Conservation (phyloP, 306 rosid genomes). For the Alnus glutinosa region DNA sequence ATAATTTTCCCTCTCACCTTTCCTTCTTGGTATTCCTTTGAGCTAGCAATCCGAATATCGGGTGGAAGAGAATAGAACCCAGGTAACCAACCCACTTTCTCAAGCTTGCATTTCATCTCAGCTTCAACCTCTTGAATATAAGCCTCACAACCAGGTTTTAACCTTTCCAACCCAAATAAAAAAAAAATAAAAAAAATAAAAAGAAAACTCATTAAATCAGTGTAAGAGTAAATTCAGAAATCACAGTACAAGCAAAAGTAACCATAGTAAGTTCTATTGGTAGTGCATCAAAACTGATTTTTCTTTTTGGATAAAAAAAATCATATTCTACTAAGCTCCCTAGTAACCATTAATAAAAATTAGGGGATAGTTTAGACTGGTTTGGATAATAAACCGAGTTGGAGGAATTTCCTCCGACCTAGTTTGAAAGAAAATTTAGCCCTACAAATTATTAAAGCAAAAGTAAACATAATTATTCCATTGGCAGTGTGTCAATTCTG, state of each 20-base stretch:
- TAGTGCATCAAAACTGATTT: no score
- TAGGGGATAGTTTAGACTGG: no score
- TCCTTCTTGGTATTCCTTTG: conserved; percentile 69
- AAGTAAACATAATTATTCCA: background rate
- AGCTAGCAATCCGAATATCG: conserved; percentile 61
- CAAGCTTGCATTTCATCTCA: conserved; percentile 60
- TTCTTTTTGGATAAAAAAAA: no score
- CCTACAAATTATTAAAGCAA: no score
- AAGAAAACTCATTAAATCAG: background rate
- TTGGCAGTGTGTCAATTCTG: background rate
- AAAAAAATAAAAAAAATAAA: no score
- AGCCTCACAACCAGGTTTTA: conserved; percentile 76
- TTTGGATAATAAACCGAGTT: no score
- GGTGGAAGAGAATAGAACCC: conserved; percentile 78
- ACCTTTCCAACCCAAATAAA: conserved; percentile 35
- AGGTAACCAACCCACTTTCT: conserved; percentile 65
- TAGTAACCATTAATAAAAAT: no score
- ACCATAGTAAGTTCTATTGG: background rate
- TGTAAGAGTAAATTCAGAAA: background rate
- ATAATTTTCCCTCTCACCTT: conserved; percentile 43
- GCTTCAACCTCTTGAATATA: conserved; percentile 61
- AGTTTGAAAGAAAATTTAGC: no score
- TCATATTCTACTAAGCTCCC: no score
- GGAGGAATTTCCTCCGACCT: no score
- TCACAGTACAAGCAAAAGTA: background rate